phyloP scores from a whole-genome alignment of 345 rosid species.

The Hirschfeldia incana region DNA sequence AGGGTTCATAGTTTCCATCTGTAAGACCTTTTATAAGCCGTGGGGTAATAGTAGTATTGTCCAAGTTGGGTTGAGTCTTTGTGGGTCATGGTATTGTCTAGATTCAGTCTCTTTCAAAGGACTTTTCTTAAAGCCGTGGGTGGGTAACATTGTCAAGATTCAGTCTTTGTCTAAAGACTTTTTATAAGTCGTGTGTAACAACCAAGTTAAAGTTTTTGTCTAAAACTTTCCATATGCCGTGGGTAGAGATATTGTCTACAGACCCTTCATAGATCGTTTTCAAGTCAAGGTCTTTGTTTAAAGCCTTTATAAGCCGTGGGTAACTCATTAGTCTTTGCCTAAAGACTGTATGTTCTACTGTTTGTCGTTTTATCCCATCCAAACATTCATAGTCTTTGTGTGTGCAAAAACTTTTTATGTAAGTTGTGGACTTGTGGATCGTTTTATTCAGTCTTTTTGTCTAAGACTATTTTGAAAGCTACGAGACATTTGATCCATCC shows the following conservation, averaged over 20 bases:
- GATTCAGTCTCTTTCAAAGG: too few species aligned
- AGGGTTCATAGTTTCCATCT: not conserved
- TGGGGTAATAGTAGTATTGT: not conserved
- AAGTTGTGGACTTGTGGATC: not conserved
- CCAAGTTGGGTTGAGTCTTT: not conserved
- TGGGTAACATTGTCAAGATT: too few species aligned
- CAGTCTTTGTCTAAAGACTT: not conserved
- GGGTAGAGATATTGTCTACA: not conserved
- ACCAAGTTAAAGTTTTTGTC: not conserved
- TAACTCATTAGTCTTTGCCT: not conserved
- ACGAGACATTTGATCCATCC: too few species aligned
- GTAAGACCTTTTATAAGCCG: not conserved
- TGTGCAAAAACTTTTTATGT: too few species aligned
- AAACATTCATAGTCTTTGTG: too few species aligned
- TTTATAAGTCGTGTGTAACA: not conserved
- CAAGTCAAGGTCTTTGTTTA: too few species aligned
- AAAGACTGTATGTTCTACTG: not conserved
- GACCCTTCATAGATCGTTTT: not conserved
- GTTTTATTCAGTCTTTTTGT: not conserved
- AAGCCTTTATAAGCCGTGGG: too few species aligned
- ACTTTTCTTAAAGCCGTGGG: too few species aligned
- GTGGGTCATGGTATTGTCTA: not conserved
- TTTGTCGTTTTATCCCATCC: not conserved
- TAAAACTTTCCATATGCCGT: too few species aligned
- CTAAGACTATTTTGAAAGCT: not conserved